Evolutionary conservation across 805 yeast species (phyloP).

Genomic region (Yamadazyma akitaensis): DNA sequence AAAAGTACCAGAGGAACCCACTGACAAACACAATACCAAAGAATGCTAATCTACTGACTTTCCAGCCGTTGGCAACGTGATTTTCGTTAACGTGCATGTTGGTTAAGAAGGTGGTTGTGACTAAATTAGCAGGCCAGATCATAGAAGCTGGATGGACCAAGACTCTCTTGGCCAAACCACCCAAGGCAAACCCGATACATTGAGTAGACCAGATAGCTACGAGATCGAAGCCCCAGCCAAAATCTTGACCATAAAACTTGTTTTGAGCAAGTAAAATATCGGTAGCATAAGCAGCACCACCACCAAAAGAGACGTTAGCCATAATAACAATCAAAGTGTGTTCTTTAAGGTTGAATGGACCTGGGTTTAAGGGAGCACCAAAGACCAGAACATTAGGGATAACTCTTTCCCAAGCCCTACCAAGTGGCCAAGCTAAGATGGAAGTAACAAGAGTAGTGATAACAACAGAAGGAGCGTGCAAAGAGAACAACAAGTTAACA

Average conservation of each 20-base stretch:
- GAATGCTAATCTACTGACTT: constrained; percentile 13
- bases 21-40: constrained; percentile 13
- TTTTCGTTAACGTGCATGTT: constrained; percentile 40
- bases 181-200: constrained; percentile 63
- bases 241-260: constrained; percentile 42
- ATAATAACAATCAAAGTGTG: constrained; percentile 22
- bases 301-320: constrained; percentile 16
- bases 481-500: constrained; percentile 55
- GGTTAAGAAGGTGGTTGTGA: constrained; percentile 43
- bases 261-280: constrained; percentile 53
- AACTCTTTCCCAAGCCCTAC: constrained; percentile 43
- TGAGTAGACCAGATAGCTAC: constrained; percentile 46
- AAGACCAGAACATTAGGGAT: constrained; percentile 26
- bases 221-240: constrained; percentile 25
- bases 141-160: constrained; percentile 63
- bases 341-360: constrained; percentile 24
- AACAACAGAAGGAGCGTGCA: constrained; percentile 53
- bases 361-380: constrained; percentile 16
- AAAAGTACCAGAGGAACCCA: constrained; percentile 52
- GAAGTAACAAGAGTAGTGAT: constrained; percentile 54
- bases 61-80: constrained; percentile 47
- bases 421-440: constrained; percentile 59
- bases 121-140: constrained; percentile 69
- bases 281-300: constrained; percentile 45
- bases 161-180: constrained; percentile 58